phyloP scores from a whole-genome alignment of 176 grass and related monocot genomes.

The Paspalum notatum region DNA sequence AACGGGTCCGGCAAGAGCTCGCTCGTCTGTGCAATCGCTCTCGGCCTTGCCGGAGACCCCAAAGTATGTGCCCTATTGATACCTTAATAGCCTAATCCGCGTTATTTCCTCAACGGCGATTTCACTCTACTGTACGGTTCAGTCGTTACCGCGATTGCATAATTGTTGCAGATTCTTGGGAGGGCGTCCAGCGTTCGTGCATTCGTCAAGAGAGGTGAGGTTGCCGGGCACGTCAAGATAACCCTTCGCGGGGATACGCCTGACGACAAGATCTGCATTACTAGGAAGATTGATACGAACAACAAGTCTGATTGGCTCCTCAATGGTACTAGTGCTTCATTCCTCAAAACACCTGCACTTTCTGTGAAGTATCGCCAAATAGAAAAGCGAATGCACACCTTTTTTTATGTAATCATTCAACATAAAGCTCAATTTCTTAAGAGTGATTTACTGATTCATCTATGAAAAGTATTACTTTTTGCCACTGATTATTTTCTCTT shows the following conservation, averaged over 20 bases:
- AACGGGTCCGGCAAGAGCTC: slow-evolving; percentile 98
- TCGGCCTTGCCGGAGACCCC: slow-evolving; percentile 72
- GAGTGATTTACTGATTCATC: background rate
- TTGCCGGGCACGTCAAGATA: slow-evolving; percentile 76
- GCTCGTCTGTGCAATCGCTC: slow-evolving; percentile 84
- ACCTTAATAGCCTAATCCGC: background rate
- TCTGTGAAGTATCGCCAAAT: background rate
- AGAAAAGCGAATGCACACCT: background rate
- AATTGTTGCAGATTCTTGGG: slow-evolving; percentile 70
- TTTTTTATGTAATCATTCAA: background rate
- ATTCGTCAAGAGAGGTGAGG: slow-evolving; percentile 88
- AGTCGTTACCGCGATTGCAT: background rate
- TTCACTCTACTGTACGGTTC: background rate
- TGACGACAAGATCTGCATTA: slow-evolving; percentile 58
- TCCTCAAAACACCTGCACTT: background rate
- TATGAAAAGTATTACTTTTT: background rate
- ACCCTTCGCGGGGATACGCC: slow-evolving; percentile 65
- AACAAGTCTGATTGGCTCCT: slow-evolving; percentile 95
- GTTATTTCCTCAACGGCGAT: background rate
- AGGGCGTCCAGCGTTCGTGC: slow-evolving; percentile 73
- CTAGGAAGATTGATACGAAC: slow-evolving; percentile 71
- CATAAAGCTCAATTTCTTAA: background rate
- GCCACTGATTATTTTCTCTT: background rate
- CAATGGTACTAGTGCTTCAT: slow-evolving; percentile 50
- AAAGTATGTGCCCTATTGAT: slow-evolving; percentile 18